Evolutionary conservation across 495 filamentous ascomycete genomes (phyloP).

Genomic region (Aspergillus bertholletiae): DNA sequence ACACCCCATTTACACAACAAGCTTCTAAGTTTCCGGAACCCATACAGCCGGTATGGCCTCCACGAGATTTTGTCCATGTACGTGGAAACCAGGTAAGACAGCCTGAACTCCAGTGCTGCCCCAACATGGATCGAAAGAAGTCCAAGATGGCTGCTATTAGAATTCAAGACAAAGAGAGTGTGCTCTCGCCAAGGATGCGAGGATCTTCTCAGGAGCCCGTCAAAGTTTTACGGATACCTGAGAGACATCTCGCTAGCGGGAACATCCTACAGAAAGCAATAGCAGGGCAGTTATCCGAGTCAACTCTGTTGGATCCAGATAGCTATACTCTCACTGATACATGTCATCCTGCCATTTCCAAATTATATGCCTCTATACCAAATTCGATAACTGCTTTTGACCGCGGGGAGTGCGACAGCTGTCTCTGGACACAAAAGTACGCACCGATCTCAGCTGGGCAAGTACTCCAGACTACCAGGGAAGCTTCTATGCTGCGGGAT

Average conservation of each 20-base stretch:
- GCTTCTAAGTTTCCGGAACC: conserved; percentile 56
- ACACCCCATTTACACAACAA: conserved; percentile 24
- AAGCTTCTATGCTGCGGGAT: conserved; percentile 68
- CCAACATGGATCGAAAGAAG: conserved; percentile 27
- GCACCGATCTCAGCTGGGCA: conserved; percentile 65
- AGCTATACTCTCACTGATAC: conserved; percentile 6
- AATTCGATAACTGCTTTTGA: conserved; percentile 76
- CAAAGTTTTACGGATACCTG: conserved; percentile 29
- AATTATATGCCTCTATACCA: conserved; percentile 56
- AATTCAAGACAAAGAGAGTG: conserved; percentile 33
- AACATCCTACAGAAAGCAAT: conserved; percentile 28
- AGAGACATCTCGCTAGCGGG: conserved; percentile 33
- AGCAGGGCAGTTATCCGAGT: conserved; percentile 31
- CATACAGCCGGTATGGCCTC: conserved; percentile 66
- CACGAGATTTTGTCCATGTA: conserved; percentile 59
- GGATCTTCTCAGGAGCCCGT: not conserved
- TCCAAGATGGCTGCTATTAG: conserved; percentile 31
- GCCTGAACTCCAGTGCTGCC: not conserved
- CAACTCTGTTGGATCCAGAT: not conserved
- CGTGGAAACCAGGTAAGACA: conserved; percentile 6
- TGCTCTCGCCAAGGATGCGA: conserved; percentile 11
- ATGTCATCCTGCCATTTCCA: conserved; percentile 55
- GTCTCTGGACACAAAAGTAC: conserved; percentile 84
- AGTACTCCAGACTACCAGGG: conserved; percentile 72
- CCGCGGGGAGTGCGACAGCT: conserved; percentile 65